Conservation (phyloP, 345 rosid species). For the Brassica nigra region DNA sequence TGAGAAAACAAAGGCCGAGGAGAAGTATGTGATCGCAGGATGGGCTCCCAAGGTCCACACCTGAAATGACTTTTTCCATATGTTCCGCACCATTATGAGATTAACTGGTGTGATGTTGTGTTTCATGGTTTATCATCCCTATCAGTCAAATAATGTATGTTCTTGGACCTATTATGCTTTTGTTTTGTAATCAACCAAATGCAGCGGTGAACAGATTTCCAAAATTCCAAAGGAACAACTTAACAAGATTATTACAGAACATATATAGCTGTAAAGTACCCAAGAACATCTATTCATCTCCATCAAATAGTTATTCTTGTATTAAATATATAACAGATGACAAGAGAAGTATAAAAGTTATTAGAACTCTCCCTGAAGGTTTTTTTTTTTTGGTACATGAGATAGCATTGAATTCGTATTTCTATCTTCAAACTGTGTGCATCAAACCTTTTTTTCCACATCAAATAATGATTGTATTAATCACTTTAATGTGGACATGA, state of each 20-base stretch:
- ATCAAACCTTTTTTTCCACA: not conserved
- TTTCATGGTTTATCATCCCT: constrained; percentile 8
- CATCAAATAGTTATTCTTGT: too few species aligned
- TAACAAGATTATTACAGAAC: constrained; percentile 28
- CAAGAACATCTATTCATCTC: too few species aligned
- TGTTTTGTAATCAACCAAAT: constrained; percentile 11
- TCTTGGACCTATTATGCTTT: constrained; percentile 12
- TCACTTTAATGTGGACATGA: not conserved
- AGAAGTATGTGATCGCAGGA: constrained; percentile 71
- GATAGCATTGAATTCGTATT: too few species aligned
- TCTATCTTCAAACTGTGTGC: too few species aligned
- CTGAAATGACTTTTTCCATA: constrained; percentile 31
- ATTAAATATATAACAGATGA: too few species aligned
- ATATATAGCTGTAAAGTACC: not conserved
- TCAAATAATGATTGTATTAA: constrained; percentile 1
- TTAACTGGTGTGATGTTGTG: constrained; percentile 8
- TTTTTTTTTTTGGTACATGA: too few species aligned
- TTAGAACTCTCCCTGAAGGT: too few species aligned
- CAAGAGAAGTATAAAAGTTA: too few species aligned
- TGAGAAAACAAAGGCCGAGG: constrained; percentile 61
- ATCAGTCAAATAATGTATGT: constrained; percentile 27
- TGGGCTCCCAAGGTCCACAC: constrained; percentile 84
- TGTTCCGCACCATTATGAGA: not conserved
- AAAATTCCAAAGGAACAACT: constrained; percentile 4
- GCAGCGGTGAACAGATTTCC: not conserved